A percentile compares a stretch with the other conserved stretches of the same genome.
phyloP scores from a whole-genome alignment of 768 basidiomycete genomes.

The Mycena metata region DNA sequence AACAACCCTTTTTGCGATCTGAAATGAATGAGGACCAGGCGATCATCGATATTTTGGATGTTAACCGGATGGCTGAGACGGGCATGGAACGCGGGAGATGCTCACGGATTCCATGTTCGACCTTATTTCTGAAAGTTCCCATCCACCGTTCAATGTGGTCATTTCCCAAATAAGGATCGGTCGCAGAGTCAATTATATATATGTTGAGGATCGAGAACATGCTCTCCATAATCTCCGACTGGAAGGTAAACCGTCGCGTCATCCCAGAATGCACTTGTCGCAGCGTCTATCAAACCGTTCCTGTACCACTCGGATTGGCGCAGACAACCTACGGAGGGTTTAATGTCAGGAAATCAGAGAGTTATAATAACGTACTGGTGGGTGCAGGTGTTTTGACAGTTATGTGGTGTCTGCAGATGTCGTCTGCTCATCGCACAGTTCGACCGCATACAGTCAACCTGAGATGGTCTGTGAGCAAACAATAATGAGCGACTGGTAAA shows the following conservation, averaged over 20 bases:
- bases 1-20: too few species aligned
- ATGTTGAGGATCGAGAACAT: neutral
- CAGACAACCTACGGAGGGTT: constrained; percentile 12
- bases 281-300: constrained; percentile 29
- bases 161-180: too few species aligned
- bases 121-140: neutral
- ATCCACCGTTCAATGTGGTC: too few species aligned
- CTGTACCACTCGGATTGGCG: constrained; percentile 30
- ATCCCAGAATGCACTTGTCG: constrained; percentile 34
- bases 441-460: constrained; percentile 64
- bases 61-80: too few species aligned
- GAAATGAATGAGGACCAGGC: neutral
- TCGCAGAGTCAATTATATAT: neutral
- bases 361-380: constrained; percentile 49
- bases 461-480: neutral
- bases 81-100: constrained; percentile 7
- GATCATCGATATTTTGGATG: neutral
- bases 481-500: neutral
- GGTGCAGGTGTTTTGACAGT: constrained; percentile 53
- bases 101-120: neutral
- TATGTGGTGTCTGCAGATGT: constrained; percentile 51
- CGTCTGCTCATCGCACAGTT: constrained; percentile 56
- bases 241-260: neutral
- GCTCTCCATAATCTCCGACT: too few species aligned
- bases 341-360: neutral